Conservation (phyloP, 192 early-diverging fungal species). For the Umbelopsis sp. region DNA sequence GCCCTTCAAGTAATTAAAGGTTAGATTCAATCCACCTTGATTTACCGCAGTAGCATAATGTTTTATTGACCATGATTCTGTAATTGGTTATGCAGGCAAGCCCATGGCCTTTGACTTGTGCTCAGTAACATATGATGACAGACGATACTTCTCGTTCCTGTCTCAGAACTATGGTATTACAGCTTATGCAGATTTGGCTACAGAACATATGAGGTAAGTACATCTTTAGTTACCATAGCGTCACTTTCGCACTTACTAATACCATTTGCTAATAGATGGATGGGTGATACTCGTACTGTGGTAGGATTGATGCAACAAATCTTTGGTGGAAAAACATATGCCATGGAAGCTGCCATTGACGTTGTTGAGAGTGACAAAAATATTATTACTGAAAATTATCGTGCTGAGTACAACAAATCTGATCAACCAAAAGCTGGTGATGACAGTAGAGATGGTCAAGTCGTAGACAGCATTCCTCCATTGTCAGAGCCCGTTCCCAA, state of each 20-base stretch:
- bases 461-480: constrained; percentile 27
- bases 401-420: background rate
- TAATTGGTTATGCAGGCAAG: constrained; percentile 29
- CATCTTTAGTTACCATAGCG: background rate
- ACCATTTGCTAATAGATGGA: constrained; percentile 37
- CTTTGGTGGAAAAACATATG: constrained; percentile 39
- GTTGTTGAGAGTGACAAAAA: constrained; percentile 43
- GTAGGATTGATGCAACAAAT: constrained; percentile 47
- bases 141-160: constrained; percentile 54
- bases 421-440: background rate
- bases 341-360: constrained; percentile 44
- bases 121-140: constrained; percentile 50
- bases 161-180: constrained; percentile 58
- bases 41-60: background rate
- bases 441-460: background rate
- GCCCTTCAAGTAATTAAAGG: constrained; percentile 48
- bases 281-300: constrained; percentile 52
- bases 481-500: constrained; percentile 40
- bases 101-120: constrained; percentile 57
- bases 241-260: background rate
- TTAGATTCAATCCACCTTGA: background rate
- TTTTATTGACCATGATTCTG: background rate
- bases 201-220: constrained; percentile 49
- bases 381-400: constrained; percentile 41
- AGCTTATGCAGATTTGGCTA: constrained; percentile 58